Base-by-base conservation (phyloP, 768 basidiomycete species). In the Trametes meyenii region DNA sequence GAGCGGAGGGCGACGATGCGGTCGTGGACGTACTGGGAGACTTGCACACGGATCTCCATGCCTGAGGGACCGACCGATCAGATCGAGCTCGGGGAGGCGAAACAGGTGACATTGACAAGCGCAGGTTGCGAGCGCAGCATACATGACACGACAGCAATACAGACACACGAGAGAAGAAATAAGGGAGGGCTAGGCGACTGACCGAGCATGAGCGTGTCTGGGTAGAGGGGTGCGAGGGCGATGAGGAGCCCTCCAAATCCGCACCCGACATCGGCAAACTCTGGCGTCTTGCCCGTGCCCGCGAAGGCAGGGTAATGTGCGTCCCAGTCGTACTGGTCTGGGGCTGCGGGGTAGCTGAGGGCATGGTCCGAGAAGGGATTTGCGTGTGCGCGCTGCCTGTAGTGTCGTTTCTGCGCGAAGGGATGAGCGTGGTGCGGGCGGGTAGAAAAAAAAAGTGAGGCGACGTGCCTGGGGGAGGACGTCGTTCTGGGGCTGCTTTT, bases 181-280 rank as follows among this genome's bases (percentile, higher is more conserved):
- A 12, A 19, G 21, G 5, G 56, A 26, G 2, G 23, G 3, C 23
- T 23, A 24, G 21, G 16, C 17, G 29, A 77, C 81, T 72, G 71
- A 96, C 96, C 97, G 29, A 99, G 85, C 85, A 99, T 96, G 54
- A 97, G 81, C 0, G 85, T 91, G 65, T 96, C 88, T 7, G 97
- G 97, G 70, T 90, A 97, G 39, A 93, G 77, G 6, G 95, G 94
- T 0, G 95, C 93, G 16, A 99, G 85, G 4, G 90, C 77, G 66
- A 96, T 90, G 61, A 96, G 79, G 42, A 99, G 84, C 16, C 97
- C 97, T 14, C 97, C 97, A 69, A 98, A 99, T 44, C 97, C 97
- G 73, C 97, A 99, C 0, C 97, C 97, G 38, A 99, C 86, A 74
- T 99, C 97, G 3, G 94, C 97, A 70, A 95, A 97, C 75, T 96